Base-by-base conservation (phyloP, 139 green algal genomes). In the Chlorella sp. region DNA sequence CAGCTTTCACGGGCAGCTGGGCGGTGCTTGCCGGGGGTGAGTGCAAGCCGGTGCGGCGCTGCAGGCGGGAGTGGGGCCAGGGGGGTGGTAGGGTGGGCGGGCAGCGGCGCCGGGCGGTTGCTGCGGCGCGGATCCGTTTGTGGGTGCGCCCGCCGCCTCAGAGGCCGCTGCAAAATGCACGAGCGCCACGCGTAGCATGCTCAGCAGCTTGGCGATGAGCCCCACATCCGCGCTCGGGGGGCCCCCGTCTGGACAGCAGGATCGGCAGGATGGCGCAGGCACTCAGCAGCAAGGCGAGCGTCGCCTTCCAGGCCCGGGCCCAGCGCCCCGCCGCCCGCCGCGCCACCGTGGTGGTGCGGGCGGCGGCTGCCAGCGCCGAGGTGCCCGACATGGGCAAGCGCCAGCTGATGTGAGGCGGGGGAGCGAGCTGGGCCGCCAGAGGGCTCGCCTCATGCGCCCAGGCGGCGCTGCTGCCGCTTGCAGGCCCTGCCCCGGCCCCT, bases 331-430 rank as follows among this genome's bases (percentile, higher is more conserved):
- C 28, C 23, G 75, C 76, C 26, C 76, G 76, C 76, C 76, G 76
- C 30, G 76, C 76, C 56, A 15, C 76, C 28, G 20, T 69, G 55
- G 36, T 82, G 76, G 56, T 73, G 21, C 76, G 38, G 25, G 76
- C 76, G 1, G 76, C 76, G 21, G 60, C 36, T 7, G 76, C 41
- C 25, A 15, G 60, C 41, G 56, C 56, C 55, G 34, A 62, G 56
- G 76, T 82, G 76, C 76, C 76, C 23, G 34, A 56, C 60, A 72
- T 95, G 91, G 86, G 91, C 84, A 97, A 97, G 91, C 89, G 96
- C 62, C 97, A 95, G 86, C 87, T 94, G 73, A 98, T 99, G 96
- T n/a, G 20, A n/a, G 23, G 25, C n/a, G 60, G 18, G 13, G 34
- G 12, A 21, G 25, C 11, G 11, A 4, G 1, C n/a, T 25, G 32